Percentiles rank a stretch among this genome's conserved stretches.
Conservation (phyloP, 441 rosid genomes). For the Adansonia grandidieri region DNA sequence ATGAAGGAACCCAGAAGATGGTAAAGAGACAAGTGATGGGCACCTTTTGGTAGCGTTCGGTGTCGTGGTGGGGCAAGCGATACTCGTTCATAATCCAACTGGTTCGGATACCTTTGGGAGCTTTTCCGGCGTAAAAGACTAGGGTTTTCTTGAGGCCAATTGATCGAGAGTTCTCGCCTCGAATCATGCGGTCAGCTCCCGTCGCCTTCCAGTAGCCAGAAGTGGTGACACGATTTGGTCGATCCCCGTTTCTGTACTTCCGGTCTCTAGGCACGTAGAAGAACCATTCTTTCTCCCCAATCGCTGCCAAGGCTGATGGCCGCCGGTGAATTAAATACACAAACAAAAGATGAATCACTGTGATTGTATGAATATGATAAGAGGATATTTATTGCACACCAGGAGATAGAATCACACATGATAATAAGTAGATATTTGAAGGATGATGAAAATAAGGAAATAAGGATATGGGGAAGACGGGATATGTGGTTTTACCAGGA, state of each 20-base stretch:
- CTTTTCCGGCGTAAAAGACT: conserved; percentile 97
- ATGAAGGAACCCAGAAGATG: neutral
- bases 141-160: conserved; percentile 99
- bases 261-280: conserved; percentile 96
- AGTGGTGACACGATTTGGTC: conserved; percentile 93
- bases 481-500: conserved; percentile 60
- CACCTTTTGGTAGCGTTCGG: conserved; percentile 92
- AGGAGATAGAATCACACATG: neutral
- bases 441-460: neutral
- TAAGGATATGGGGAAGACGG: neutral
- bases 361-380: neutral
- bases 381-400: neutral
- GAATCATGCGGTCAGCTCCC: conserved; percentile 96
- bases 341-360: conserved; percentile 3
- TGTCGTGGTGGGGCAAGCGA: conserved; percentile 92
- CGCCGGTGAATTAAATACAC: neutral
- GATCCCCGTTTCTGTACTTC: conserved; percentile 91
- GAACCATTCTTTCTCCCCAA: conserved; percentile 99
- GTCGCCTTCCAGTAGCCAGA: conserved; percentile 99
- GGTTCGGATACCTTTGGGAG: conserved; percentile 92
- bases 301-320: conserved; percentile 79
- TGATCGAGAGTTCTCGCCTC: conserved; percentile 70
- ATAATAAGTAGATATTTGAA: no score
- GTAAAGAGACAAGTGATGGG: neutral
- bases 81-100: conserved; percentile 99